Percentiles rank a stretch among this genome's conserved stretches.
Evolutionary conservation across 345 rosid species (phyloP).

Genomic region (Rhodomyrtus tomentosa): DNA sequence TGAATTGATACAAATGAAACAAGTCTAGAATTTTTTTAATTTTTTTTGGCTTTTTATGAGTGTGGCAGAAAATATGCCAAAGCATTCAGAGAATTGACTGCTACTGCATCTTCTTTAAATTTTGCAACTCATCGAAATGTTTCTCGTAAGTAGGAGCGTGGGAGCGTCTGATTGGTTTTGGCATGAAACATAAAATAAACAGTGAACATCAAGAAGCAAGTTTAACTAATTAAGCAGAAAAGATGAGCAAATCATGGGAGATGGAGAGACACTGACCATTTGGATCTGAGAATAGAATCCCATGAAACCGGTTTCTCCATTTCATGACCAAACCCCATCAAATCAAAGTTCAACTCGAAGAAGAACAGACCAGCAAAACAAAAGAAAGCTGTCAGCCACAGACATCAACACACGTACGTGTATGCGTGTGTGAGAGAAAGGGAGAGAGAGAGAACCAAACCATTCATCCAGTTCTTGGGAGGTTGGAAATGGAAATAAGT

Average conservation of each 20-base stretch:
- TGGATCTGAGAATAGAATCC: constrained; percentile 5
- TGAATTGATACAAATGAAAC: too few relatives aligned
- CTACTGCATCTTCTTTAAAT: background rate
- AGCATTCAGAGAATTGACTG: background rate
- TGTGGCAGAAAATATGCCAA: background rate
- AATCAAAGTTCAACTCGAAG: background rate
- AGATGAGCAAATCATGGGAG: background rate
- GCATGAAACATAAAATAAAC: background rate
- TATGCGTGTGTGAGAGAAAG: background rate
- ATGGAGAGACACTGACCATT: constrained; percentile 5
- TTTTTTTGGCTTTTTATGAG: background rate
- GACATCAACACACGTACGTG: too few relatives aligned
- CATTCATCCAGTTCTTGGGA: constrained; percentile 67
- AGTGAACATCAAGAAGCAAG: background rate
- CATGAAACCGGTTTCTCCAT: background rate
- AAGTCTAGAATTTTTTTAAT: too few relatives aligned
- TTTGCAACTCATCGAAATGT: background rate
- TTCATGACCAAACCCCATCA: background rate
- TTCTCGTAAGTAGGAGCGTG: background rate
- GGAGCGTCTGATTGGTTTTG: background rate
- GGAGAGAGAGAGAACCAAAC: constrained; percentile 27
- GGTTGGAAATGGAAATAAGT: constrained; percentile 70
- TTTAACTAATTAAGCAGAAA: rapidly evolving
- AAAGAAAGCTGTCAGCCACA: background rate
- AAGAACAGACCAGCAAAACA: background rate